Conservation (phyloP, 1,284 basidiomycete genomes). For the Grifola frondosa region DNA sequence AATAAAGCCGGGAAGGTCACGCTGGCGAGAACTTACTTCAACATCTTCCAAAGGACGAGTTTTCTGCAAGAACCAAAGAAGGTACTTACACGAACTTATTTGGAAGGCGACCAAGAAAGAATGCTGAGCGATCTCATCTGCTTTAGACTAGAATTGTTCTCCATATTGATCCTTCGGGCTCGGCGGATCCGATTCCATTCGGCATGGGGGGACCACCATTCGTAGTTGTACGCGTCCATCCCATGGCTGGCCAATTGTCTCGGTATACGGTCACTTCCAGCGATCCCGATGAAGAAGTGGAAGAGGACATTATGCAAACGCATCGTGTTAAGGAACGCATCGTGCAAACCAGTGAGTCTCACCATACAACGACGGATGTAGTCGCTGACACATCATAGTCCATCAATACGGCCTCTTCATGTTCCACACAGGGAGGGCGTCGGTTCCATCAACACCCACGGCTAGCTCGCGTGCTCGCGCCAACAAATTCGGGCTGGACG, state of each 20-base stretch:
- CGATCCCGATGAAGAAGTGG: conserved; percentile 68
- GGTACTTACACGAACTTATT: too few species aligned
- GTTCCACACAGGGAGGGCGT: conserved; percentile 74
- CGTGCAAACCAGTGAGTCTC: conserved; percentile 74
- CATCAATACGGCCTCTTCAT: conserved; percentile 86
- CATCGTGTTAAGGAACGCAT: conserved; percentile 69
- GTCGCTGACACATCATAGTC: conserved; percentile 45
- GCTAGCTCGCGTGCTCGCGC: conserved; percentile 65
- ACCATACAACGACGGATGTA: too few species aligned
- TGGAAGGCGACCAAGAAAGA: too few species aligned
- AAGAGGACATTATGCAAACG: conserved; percentile 83
- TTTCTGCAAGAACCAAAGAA: conserved; percentile 77
- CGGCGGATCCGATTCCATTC: conserved; percentile 75
- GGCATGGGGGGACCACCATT: conserved; percentile 67
- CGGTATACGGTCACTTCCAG: conserved; percentile 73
- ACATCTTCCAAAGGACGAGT: conserved; percentile 76
- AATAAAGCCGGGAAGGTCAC: conserved; percentile 58
- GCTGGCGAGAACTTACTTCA: conserved; percentile 78
- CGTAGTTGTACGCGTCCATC: conserved; percentile 73
- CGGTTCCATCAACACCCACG: conserved; percentile 79
- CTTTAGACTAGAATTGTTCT: conserved; percentile 82
- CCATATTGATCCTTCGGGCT: conserved; percentile 74
- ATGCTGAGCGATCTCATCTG: too few species aligned
- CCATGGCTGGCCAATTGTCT: conserved; percentile 78
- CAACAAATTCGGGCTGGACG: conserved; percentile 82